phyloP scores from a whole-genome alignment of 2,329 filamentous ascomycete species.

The Colletotrichum agaves region DNA sequence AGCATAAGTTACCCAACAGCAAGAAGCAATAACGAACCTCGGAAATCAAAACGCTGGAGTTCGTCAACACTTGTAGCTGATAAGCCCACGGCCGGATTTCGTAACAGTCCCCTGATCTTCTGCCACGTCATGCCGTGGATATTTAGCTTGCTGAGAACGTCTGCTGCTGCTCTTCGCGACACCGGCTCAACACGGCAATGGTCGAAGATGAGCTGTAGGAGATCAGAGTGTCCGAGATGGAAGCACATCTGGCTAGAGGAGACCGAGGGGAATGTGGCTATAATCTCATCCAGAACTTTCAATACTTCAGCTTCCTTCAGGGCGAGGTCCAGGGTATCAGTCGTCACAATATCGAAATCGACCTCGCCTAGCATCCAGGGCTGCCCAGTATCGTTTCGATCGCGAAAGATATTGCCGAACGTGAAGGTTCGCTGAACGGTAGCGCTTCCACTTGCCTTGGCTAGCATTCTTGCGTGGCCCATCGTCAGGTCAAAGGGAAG shows the following conservation, averaged over 20 bases:
- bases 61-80: constrained; percentile 92
- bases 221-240: constrained; percentile 86
- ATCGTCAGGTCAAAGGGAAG: constrained; percentile 94
- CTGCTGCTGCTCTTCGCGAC: constrained; percentile 78
- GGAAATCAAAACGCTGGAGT: constrained; percentile 89
- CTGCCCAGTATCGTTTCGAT: constrained; percentile 81
- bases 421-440: constrained; percentile 81
- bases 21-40: constrained; percentile 61
- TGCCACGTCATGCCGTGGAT: constrained; percentile 83
- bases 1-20: neutral
- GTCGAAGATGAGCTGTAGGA: constrained; percentile 89
- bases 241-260: constrained; percentile 82
- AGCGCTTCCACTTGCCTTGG: constrained; percentile 71
- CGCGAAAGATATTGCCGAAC: constrained; percentile 89
- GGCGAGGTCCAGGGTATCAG: constrained; percentile 81
- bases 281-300: constrained; percentile 93
- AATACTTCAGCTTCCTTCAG: constrained; percentile 93
- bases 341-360: constrained; percentile 95
- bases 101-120: constrained; percentile 83
- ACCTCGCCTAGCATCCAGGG: constrained; percentile 88
- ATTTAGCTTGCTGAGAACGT: constrained; percentile 87
- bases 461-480: constrained; percentile 86
- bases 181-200: constrained; percentile 81
- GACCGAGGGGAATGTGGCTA: constrained; percentile 81
- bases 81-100: constrained; percentile 82